These are phyloP conservation scores for Trifolium repens DNA, from an alignment of 306 rosid species.

Conservation along the genomic window DNA sequence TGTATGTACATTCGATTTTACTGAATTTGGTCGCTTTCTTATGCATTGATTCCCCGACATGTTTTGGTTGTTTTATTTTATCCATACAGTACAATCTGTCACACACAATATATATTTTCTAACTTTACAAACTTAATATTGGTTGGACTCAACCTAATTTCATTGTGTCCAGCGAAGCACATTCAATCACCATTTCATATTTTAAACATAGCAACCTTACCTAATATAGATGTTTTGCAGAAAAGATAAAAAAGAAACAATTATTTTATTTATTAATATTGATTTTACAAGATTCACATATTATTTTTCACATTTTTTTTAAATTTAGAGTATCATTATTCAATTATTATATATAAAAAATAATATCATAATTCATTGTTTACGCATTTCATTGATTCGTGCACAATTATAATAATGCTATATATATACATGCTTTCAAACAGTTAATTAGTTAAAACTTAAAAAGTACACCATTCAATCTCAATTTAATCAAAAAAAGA, in stretches of 20 bases:
- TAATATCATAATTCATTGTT: background rate
- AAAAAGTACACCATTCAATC: no score
- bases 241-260: background rate
- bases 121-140: constrained; percentile 27
- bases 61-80: constrained; percentile 39
- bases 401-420: no score
- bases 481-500: no score
- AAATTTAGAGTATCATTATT: no score
- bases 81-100: constrained; percentile 60
- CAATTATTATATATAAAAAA: background rate
- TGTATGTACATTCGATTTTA: constrained; percentile 27
- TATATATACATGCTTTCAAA: no score
- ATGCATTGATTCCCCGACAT: constrained; percentile 66
- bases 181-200: constrained; percentile 11
- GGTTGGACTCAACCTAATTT: constrained; percentile 39
- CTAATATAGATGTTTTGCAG: background rate
- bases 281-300: no score
- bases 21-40: constrained; percentile 30
- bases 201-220: background rate
- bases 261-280: background rate
- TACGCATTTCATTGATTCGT: no score
- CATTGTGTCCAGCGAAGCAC: constrained; percentile 41
- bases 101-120: constrained; percentile 40
- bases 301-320: background rate
- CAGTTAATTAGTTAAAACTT: no score